A percentile compares a stretch with the other conserved stretches of the same genome.
Evolutionary conservation across 1,284 basidiomycete genomes (phyloP).

Genomic region (Boletus calvinii): DNA sequence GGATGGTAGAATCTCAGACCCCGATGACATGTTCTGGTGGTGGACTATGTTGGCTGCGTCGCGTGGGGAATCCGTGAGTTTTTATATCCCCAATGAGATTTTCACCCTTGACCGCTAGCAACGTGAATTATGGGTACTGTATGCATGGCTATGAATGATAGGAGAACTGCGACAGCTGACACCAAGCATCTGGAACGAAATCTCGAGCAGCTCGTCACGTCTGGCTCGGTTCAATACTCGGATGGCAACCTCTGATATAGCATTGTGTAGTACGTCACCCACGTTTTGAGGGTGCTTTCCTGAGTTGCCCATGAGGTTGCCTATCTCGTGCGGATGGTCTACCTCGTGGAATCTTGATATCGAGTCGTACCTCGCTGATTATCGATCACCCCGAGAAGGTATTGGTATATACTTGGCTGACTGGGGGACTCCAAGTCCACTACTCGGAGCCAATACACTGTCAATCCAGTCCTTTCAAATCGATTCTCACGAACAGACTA

Average conservation of each 20-base stretch:
- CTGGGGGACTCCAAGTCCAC: too few relatives aligned
- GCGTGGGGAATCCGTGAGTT: background rate
- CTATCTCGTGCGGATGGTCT: too few relatives aligned
- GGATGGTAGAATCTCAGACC: background rate
- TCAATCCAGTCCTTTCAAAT: too few relatives aligned
- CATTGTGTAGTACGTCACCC: background rate
- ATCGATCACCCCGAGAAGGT: too few relatives aligned
- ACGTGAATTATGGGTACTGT: too few relatives aligned
- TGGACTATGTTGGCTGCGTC: background rate
- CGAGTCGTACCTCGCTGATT: too few relatives aligned
- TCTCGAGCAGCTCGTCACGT: background rate
- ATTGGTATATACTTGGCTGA: too few relatives aligned
- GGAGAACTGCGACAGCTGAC: background rate
- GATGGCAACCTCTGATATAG: background rate
- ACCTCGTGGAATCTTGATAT: too few relatives aligned
- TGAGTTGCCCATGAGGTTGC: too few relatives aligned
- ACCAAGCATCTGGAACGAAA: background rate
- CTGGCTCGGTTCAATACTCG: background rate
- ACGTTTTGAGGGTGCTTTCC: background rate
- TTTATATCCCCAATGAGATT: background rate
- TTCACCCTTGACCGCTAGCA: background rate
- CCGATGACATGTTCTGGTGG: background rate
- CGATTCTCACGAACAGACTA: too few relatives aligned
- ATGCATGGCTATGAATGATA: too few relatives aligned
- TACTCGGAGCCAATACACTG: too few relatives aligned